These are phyloP conservation scores for Pouteria campechiana DNA, from an alignment of 179 eudicot genomes.

Conservation along the genomic window DNA sequence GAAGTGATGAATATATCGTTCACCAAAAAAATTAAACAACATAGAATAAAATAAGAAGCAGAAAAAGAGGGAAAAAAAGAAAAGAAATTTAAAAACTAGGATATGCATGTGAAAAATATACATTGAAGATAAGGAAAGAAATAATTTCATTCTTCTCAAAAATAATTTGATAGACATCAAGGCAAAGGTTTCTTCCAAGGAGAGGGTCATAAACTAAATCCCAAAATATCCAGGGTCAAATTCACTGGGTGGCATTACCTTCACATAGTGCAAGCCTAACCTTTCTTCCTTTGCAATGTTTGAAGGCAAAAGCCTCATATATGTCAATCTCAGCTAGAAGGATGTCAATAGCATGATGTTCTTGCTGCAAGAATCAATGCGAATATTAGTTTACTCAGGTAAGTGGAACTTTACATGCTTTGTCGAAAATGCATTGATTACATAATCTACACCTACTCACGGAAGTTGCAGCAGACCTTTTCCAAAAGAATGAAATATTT, in stretches of 20 bases:
- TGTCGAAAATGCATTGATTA: too few relatives aligned
- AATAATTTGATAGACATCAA: too few relatives aligned
- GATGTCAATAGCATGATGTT: conserved; percentile 87
- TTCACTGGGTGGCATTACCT: conserved; percentile 32
- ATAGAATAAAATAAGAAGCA: too few relatives aligned
- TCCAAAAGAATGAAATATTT: too few relatives aligned
- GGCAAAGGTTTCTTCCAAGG: too few relatives aligned
- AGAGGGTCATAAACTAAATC: neutral
- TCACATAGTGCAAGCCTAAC: conserved; percentile 91
- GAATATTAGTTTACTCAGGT: too few relatives aligned
- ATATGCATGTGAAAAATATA: neutral
- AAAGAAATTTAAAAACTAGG: neutral
- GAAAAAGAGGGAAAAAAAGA: neutral
- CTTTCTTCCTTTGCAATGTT: conserved; percentile 90
- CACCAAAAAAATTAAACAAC: too few relatives aligned
- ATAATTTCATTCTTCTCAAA: neutral
- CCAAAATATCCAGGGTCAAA: neutral
- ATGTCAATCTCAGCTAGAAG: conserved; percentile 96
- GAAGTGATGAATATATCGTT: too few relatives aligned
- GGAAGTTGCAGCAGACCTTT: too few relatives aligned
- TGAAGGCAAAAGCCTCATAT: conserved; percentile 93
- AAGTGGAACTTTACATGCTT: too few relatives aligned
- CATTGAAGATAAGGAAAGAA: neutral
- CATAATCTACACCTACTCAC: too few relatives aligned
- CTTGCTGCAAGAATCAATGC: conserved; percentile 52